Evolutionary conservation across 352 stramenopile species (phyloP).

Genomic region (Phytopythium aichiense): DNA sequence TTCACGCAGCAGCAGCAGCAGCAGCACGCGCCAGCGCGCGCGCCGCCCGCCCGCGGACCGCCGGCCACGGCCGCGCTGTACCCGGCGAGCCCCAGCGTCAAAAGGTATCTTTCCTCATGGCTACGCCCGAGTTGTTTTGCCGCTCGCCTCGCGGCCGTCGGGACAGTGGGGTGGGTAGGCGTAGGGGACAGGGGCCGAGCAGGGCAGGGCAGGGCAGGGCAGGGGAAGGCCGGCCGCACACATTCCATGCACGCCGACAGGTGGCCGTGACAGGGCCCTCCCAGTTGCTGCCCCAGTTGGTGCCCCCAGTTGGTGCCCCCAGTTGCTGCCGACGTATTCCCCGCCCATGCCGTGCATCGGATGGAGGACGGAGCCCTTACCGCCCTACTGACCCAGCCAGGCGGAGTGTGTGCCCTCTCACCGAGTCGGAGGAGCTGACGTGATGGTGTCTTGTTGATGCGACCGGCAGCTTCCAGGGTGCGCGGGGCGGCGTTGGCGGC

Average conservation of each 20-base stretch:
- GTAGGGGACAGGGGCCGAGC: background rate
- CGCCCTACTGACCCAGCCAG: too few species aligned
- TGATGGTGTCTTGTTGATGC: background rate
- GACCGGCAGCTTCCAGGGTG: slow-evolving; percentile 23
- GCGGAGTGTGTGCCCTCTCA: background rate
- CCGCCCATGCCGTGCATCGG: background rate
- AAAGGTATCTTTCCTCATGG: slow-evolving; percentile 6
- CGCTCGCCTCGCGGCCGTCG: background rate
- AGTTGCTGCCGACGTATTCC: background rate
- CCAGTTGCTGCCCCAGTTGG: too few species aligned
- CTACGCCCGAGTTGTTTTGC: background rate
- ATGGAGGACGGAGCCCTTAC: background rate
- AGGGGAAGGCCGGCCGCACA: background rate
- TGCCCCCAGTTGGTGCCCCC: too few species aligned
- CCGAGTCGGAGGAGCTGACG: slow-evolving; percentile 5
- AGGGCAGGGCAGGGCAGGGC: background rate
- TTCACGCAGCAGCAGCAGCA: slow-evolving; percentile 26
- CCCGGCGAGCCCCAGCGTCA: background rate
- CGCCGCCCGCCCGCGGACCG: slow-evolving; percentile 10
- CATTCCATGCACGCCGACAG: background rate
- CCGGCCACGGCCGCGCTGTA: slow-evolving; percentile 1
- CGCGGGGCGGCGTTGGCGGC: slow-evolving; percentile 7
- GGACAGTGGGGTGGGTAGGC: background rate
- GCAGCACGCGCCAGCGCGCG: slow-evolving; percentile 19
- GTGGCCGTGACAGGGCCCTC: too few species aligned